phyloP scores from a whole-genome alignment of 78 protist genomes.

The Cavenderia fasciculata region DNA sequence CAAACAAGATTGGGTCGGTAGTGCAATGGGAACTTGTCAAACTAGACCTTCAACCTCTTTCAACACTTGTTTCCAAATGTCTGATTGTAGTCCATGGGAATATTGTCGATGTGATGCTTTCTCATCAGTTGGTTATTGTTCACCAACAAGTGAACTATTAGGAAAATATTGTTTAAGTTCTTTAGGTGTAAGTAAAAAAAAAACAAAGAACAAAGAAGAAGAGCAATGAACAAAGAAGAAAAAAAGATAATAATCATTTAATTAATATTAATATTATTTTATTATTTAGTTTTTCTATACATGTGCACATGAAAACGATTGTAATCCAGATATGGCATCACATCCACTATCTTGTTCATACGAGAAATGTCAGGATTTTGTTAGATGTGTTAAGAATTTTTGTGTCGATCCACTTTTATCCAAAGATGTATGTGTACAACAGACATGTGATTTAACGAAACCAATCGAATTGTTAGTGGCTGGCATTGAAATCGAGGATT shows the following conservation, averaged over 20 bases:
- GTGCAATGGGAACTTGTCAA: neutral
- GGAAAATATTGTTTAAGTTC: constrained; percentile 8
- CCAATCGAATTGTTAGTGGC: too few species aligned
- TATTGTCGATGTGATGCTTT: constrained; percentile 25
- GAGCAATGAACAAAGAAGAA: too few species aligned
- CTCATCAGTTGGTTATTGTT: constrained; percentile 32
- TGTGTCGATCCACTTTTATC: constrained; percentile 27
- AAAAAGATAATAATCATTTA: too few species aligned
- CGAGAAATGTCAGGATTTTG: neutral
- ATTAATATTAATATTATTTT: too few species aligned
- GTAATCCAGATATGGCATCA: neutral
- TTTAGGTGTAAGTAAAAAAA: too few species aligned
- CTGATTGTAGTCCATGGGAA: constrained; percentile 6
- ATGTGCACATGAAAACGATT: neutral
- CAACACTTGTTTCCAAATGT: neutral
- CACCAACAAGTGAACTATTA: neutral
- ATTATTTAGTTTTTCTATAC: neutral
- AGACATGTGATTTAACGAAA: neutral
- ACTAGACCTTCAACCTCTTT: neutral
- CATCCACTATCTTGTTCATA: constrained; percentile 9
- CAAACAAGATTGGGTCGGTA: neutral
- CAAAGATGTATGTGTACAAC: neutral
- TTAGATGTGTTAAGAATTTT: neutral
- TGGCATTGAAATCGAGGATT: too few species aligned
- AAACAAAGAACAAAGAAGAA: too few species aligned